Evolutionary conservation across 2,329 filamentous ascomycete genomes (phyloP), one percentile per base, ranked within the genome.

Genomic region (Cyclaneusma minus): DNA sequence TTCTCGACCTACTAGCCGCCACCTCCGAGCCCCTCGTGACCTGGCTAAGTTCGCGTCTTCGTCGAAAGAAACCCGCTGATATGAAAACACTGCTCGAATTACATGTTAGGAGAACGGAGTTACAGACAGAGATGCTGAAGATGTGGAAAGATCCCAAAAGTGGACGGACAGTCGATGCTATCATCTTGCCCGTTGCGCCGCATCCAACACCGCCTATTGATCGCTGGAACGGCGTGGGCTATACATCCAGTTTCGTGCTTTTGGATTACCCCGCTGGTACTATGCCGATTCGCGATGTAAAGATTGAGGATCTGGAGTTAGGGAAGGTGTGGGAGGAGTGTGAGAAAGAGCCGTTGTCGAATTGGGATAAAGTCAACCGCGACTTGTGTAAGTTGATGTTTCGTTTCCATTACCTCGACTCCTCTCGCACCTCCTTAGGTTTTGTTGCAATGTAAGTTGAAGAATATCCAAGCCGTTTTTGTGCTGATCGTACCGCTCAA

Each of bases 161-260:
- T 9, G 51, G 54, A 18, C 42, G 43, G 23, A 45, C 42, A 4
- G 50, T 77, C 6, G 71, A 77, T 50, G 67, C 68, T 0, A 60
- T 78, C 27, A 60, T 78, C 29, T 68, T 62, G 34, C 72, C 71
- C 0, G 54, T 74, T 0, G 70, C 70, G 9, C 68, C 70, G 3
- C 72, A 78, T 44, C 67, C 71, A 0, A 60, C 71, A 1, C 66
- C 70, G 1, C 56, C 60, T 7, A 61, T 72, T 29, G 72, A 78
- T 48, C 52, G 59, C 3, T 77, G 68, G 48, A 72, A 73, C 42
- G 62, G 61, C 1, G 62, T 68, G 1, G 63, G 68, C 30, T 77
- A 76, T 40, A 74, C 69, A 1, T 63, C 56, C 13, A 58, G 55
- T 2, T 74, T 70, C 39, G 68, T 74, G 6, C 39, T 76, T 29